Base-by-base conservation (phyloP, 768 basidiomycete genomes). In the Amanita phalloides region DNA sequence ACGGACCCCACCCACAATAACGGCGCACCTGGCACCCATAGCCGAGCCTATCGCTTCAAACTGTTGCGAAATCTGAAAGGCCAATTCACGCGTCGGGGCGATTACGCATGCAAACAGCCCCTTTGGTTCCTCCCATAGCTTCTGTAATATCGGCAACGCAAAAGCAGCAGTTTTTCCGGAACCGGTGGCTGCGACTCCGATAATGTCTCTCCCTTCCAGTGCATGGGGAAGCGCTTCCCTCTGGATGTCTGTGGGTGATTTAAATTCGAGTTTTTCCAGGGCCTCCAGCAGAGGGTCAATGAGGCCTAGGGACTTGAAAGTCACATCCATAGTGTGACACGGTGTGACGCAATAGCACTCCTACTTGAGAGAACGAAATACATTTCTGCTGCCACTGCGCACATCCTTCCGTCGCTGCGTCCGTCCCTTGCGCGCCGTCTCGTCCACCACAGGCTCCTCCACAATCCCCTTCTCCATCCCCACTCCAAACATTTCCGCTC, bases 81-180 rank as follows among this genome's bases (percentile, higher is more conserved):
- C 96, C 58, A 99, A 74, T 70, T 99, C 96, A 61, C 95, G 84
- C n/a, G 96, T 99, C 10, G 96, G 96, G 13, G 95, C 93, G 36
- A 99, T 75, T 13, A 98, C 82, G 61, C 90, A 87, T 11, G 92
- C 92, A 64, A 93, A 99, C 37, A 95, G 77, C 20, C 91, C 89
- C 61, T 86, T 86, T 43, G 96, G 96, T 28, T 94, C 88, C 45
- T 93, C 88, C 93, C 93, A 98, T 66, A 98, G 69, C 58, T 90
- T 90, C 67, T 99, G 96, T 33, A 99, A 70, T 53, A 99, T 95
- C 2, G 96, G 96, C 4, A 98, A 70, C 23, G 90, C 92, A 67
- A 98, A 98, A 20, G 96, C 94, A 13, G 93, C 95, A 0, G 96
- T 98, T 73, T 99, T 98, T 58, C 95, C 96, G 10, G 90, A 92